Base-by-base conservation (phyloP, 139 green algal species). In the Pseudopediastrum boryanum region DNA sequence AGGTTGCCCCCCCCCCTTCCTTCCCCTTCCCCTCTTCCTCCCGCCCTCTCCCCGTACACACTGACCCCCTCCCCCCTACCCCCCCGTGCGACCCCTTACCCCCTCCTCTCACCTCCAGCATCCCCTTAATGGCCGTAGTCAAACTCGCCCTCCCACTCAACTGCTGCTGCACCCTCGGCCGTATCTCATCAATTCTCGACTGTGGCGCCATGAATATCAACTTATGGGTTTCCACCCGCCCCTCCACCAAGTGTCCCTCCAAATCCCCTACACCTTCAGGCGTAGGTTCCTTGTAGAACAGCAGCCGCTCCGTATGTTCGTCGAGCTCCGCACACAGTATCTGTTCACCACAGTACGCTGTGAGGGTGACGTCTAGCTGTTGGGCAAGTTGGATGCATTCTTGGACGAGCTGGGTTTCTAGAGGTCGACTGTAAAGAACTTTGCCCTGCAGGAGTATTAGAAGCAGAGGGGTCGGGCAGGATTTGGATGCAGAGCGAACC, bases 81-180 rank as follows among this genome's bases (percentile, higher is more conserved):
- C 23, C 23, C 25, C 3, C 59, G 12, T 33, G 5, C n/a, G 7
- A 31, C 25, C 54, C 13, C 54, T 9, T 9, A 67, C n/a, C 4
- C 25, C 59, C 59, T 67, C 8, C 59, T 12, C 72, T 64, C 82
- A 96, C 92, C 82, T 98, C 94, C 12, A 98, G 85, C 95, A 98
- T 98, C 42, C 94, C 92, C 0, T 71, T 81, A 25, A 98, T 74
- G 1, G 92, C 92, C 6, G 88, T 90, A 3, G 92, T 96, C 12
- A 92, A 71, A 0, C 77, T 82, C 0, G 86, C 89, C 0, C 83
- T 70, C 10, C 85, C 87, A 2, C 25, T 62, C 43, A 93, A 77
- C 50, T 62, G 31, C 33, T 27, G 33, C 62, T 87, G 79, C n/a
- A 78, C 78, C 25, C n/a, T 39, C 0, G 85, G 83, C 1, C 89